Evolutionary conservation across 1,139 yeast species (phyloP).

Genomic region (Lodderomyces parapsilosis): DNA sequence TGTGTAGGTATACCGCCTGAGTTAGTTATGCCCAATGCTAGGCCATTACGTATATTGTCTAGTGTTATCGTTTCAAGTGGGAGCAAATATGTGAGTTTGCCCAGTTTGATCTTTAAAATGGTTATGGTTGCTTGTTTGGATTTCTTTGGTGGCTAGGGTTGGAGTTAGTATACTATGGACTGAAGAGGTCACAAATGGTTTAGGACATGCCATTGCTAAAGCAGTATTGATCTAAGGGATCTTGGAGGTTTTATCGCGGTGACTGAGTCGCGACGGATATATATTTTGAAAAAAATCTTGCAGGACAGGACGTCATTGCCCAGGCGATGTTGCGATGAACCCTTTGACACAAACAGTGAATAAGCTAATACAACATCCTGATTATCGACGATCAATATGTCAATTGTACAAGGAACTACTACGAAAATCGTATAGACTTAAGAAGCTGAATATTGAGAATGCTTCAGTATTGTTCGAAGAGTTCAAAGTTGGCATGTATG

Average conservation of each 20-base stretch:
- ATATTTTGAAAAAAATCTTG: not conserved
- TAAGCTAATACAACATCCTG: constrained; percentile 2
- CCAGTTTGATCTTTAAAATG: constrained; percentile 45
- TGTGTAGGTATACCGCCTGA: constrained; percentile 45
- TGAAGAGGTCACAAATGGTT: too few relatives aligned
- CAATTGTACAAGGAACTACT: constrained; percentile 21
- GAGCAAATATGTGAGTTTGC: constrained; percentile 43
- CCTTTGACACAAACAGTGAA: constrained; percentile 1
- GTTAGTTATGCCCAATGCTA: constrained; percentile 38
- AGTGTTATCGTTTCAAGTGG: constrained; percentile 22
- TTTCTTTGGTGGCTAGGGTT: constrained; percentile 29
- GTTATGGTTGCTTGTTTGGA: constrained; percentile 21
- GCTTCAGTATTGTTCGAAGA: not conserved
- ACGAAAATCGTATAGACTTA: constrained; percentile 16
- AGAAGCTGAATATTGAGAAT: not conserved
- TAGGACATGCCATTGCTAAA: too few relatives aligned
- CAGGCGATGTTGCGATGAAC: constrained; percentile 3
- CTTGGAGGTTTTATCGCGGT: too few relatives aligned
- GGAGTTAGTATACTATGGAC: constrained; percentile 14
- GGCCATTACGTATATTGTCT: constrained; percentile 27
- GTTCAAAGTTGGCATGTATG: constrained; percentile 5
- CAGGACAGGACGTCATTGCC: too few relatives aligned
- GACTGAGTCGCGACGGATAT: too few relatives aligned
- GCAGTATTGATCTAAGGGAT: too few relatives aligned
- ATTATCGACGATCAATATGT: constrained; percentile 10